Percentiles rank a stretch among this genome's conserved stretches.
phyloP scores from a whole-genome alignment of 805 yeast genomes.

The Teunomyces kruisii region DNA sequence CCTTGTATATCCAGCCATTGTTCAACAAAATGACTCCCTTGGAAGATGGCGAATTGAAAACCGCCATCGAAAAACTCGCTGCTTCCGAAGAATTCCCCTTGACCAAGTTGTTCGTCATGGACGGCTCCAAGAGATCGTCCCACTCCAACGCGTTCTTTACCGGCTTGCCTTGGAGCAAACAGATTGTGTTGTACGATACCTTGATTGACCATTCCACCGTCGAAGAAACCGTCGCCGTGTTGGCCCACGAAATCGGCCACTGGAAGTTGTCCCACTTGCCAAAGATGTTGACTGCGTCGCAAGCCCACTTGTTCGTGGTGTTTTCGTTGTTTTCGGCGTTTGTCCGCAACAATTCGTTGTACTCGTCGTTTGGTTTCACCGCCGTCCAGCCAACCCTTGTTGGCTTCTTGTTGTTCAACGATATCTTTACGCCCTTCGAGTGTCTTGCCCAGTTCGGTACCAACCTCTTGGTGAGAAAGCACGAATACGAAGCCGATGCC shows the following conservation, averaged over 20 bases:
- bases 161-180: conserved; percentile 96
- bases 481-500: conserved; percentile 92
- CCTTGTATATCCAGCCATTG: conserved; percentile 85
- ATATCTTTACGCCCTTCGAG: conserved; percentile 76
- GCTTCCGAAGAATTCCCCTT: conserved; percentile 78
- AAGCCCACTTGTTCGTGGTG: conserved; percentile 60
- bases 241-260: conserved; percentile 99
- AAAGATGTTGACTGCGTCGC: conserved; percentile 66
- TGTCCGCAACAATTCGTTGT: conserved; percentile 75
- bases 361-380: conserved; percentile 73
- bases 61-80: conserved; percentile 80
- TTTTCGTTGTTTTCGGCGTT: conserved; percentile 79
- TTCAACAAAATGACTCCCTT: conserved; percentile 91
- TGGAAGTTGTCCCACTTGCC: conserved; percentile 91
- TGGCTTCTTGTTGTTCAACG: conserved; percentile 80
- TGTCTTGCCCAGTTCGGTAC: conserved; percentile 62
- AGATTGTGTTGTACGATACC: conserved; percentile 91
- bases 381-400: conserved; percentile 66
- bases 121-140: conserved; percentile 94
- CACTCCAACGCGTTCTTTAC: conserved; percentile 96
- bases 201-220: conserved; percentile 76
- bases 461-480: conserved; percentile 75
- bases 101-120: conserved; percentile 81
- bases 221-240: conserved; percentile 85
- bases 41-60: conserved; percentile 84